Conservation (phyloP, 2,329 filamentous ascomycete species). For the Blastomyces emzantsi region DNA sequence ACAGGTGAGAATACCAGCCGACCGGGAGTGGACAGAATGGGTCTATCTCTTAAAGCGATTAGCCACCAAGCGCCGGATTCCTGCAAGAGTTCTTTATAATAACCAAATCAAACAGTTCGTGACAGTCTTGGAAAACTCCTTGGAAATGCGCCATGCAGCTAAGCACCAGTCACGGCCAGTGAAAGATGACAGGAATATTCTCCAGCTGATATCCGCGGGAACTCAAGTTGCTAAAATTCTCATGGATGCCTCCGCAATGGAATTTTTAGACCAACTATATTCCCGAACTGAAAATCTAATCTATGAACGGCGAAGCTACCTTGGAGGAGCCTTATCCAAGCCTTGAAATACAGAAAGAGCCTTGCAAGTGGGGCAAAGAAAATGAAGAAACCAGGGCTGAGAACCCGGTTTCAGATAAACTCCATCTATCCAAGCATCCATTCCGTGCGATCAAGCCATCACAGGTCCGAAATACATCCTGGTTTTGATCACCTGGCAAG, state of each 20-base stretch:
- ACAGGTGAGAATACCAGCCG: conserved; percentile 62
- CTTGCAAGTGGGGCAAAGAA: not conserved
- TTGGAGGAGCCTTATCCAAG: conserved; percentile 29
- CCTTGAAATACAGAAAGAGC: conserved; percentile 3
- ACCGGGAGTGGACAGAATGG: conserved; percentile 88
- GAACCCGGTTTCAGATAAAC: not conserved
- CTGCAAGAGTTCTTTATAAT: conserved; percentile 74
- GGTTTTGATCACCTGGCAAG: not conserved
- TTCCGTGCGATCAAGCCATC: not conserved
- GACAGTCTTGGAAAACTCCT: conserved; percentile 76
- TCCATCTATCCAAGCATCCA: not conserved
- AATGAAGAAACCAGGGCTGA: not conserved
- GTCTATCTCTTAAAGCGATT: conserved; percentile 77
- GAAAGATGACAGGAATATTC: conserved; percentile 81
- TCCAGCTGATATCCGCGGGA: conserved; percentile 78
- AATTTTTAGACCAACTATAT: conserved; percentile 72
- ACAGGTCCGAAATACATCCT: not conserved
- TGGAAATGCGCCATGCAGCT: conserved; percentile 78
- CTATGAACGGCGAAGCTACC: conserved; percentile 49
- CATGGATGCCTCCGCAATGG: conserved; percentile 75
- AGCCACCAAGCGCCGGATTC: conserved; percentile 77
- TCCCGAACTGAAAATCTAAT: conserved; percentile 72
- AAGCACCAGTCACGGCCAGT: conserved; percentile 74
- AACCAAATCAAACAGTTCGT: conserved; percentile 88
- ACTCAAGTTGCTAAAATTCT: conserved; percentile 82